Percentiles rank a stretch among this genome's conserved stretches.
These are phyloP conservation scores for Aspergillus bertholletiae DNA, from an alignment of 495 filamentous ascomycete species.

Conservation along the genomic window DNA sequence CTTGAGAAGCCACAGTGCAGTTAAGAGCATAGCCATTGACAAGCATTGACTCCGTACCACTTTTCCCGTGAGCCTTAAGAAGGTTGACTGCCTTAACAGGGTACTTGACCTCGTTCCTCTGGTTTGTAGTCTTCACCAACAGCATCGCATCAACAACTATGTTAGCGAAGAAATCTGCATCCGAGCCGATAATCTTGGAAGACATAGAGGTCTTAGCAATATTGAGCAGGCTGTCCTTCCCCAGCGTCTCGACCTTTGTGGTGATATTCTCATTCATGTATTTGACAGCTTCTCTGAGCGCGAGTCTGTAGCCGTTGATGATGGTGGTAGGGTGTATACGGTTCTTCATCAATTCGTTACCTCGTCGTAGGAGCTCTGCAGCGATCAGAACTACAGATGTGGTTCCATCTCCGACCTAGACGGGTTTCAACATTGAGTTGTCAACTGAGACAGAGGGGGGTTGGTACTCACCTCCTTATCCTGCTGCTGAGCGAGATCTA, in stretches of 20 bases:
- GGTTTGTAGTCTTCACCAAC: constrained; percentile 89
- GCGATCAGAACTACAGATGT: constrained; percentile 98
- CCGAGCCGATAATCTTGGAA: constrained; percentile 94
- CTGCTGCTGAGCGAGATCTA: constrained; percentile 96
- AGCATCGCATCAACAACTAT: constrained; percentile 97
- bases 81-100: constrained; percentile 99
- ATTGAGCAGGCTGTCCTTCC: constrained; percentile 83
- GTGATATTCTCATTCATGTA: constrained; percentile 99
- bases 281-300: constrained; percentile 92
- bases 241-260: constrained; percentile 87
- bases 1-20: constrained; percentile 97
- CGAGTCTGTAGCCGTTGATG: constrained; percentile 95
- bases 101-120: constrained; percentile 87
- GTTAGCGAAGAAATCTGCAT: constrained; percentile 95
- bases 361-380: constrained; percentile 88
- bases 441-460: not conserved
- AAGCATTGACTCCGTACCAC: constrained; percentile 79
- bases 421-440: constrained; percentile 14
- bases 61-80: constrained; percentile 96
- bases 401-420: constrained; percentile 87
- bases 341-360: constrained; percentile 98
- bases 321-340: constrained; percentile 99
- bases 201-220: constrained; percentile 99
- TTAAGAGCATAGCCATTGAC: constrained; percentile 97
- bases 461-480: constrained; percentile 75